Conservation (phyloP, 2,329 filamentous ascomycete genomes). For the Aspergillus sp. region DNA sequence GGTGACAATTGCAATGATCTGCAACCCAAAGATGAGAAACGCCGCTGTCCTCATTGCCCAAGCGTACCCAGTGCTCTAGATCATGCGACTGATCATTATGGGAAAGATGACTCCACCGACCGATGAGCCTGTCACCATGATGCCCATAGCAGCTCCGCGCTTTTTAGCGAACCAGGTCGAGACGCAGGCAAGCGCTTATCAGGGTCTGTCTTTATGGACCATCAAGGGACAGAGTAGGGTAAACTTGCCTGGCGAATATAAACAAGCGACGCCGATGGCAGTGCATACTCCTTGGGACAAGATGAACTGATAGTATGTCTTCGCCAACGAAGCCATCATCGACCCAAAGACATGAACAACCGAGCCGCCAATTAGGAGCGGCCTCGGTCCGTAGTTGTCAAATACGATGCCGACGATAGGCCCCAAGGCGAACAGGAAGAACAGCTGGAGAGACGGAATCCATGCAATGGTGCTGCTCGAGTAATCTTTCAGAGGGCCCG, state of each 20-base stretch:
- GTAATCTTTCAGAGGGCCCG: background rate
- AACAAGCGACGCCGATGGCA: slow-evolving; percentile 39
- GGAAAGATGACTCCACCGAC: slow-evolving; percentile 57
- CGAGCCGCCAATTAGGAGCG: slow-evolving; percentile 48
- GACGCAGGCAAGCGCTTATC: slow-evolving; percentile 16
- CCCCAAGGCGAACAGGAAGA: slow-evolving; percentile 12
- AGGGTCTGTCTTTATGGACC: background rate
- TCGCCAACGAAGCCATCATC: slow-evolving; percentile 53
- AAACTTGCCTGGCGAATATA: slow-evolving; percentile 2
- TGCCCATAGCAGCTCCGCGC: slow-evolving; percentile 51
- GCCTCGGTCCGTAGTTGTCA: slow-evolving; percentile 60
- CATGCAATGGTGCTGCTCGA: slow-evolving; percentile 11
- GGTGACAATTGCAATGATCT: slow-evolving; percentile 51
- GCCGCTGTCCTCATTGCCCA: slow-evolving; percentile 56
- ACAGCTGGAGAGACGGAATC: slow-evolving; percentile 12
- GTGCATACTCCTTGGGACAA: slow-evolving; percentile 52
- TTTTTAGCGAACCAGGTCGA: slow-evolving; percentile 52
- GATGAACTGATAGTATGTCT: slow-evolving; percentile 52
- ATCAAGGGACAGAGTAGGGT: background rate
- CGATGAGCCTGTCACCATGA: slow-evolving; percentile 52
- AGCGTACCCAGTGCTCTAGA: slow-evolving; percentile 48
- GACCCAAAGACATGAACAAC: slow-evolving; percentile 53
- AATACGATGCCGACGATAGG: slow-evolving; percentile 60
- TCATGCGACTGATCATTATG: slow-evolving; percentile 55
- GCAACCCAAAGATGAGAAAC: slow-evolving; percentile 59